Conservation (phyloP, 1,284 basidiomycete genomes). For the Cronartium quercuum region DNA sequence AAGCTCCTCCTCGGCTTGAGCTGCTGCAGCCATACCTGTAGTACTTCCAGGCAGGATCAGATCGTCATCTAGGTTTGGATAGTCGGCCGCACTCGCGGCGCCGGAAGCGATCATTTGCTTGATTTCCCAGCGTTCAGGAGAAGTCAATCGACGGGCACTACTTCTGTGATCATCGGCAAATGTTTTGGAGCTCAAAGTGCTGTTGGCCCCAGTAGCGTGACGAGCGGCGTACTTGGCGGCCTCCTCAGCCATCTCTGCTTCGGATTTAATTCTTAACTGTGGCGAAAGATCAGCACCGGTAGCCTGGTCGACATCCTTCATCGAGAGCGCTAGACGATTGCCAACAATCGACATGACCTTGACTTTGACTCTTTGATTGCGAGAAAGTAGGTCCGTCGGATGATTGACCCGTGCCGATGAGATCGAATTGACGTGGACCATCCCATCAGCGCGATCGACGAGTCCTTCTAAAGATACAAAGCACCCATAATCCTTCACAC, state of each 20-base stretch:
- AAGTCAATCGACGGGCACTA: slow-evolving; percentile 84
- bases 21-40: slow-evolving; percentile 28
- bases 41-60: slow-evolving; percentile 59
- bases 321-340: slow-evolving; percentile 73
- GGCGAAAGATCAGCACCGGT: slow-evolving; percentile 86
- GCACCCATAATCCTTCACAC: slow-evolving; percentile 89
- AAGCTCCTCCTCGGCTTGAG: slow-evolving; percentile 75
- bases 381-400: slow-evolving; percentile 73
- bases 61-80: slow-evolving; percentile 92
- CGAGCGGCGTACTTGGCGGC: slow-evolving; percentile 61
- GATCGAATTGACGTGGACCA: slow-evolving; percentile 92
- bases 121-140: slow-evolving; percentile 97
- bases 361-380: slow-evolving; percentile 81
- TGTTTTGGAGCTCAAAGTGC: slow-evolving; percentile 40
- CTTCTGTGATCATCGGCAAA: slow-evolving; percentile 45
- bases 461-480: slow-evolving; percentile 87
- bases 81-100: slow-evolving; percentile 83
- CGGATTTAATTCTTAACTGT: slow-evolving; percentile 84
- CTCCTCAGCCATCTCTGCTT: slow-evolving; percentile 77
- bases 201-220: slow-evolving; percentile 55
- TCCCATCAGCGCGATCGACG: slow-evolving; percentile 75
- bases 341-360: slow-evolving; percentile 92
- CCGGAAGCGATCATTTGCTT: slow-evolving; percentile 97
- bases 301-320: slow-evolving; percentile 93
- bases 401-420: slow-evolving; percentile 78